These are phyloP conservation scores for Curvularia spicifera DNA, from an alignment of 2,329 filamentous ascomycete species.

Conservation along the genomic window DNA sequence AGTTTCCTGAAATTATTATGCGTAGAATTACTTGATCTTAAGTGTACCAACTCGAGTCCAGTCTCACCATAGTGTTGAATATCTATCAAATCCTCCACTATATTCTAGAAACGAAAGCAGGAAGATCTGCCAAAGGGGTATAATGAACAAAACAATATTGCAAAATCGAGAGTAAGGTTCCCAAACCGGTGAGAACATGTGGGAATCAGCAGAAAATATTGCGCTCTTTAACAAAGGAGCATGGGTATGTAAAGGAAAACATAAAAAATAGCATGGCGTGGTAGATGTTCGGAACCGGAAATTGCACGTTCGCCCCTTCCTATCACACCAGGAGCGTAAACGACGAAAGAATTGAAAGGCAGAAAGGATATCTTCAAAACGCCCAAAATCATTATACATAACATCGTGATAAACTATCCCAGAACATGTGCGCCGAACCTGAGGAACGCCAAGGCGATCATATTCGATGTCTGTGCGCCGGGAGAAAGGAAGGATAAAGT, in stretches of 20 bases:
- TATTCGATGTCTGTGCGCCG: conserved; percentile 18
- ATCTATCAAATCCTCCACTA: conserved; percentile 15
- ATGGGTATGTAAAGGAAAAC: conserved; percentile 6
- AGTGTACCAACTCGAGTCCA: conserved; percentile 13
- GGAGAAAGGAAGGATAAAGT: conserved; percentile 18
- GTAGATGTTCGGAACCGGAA: conserved; percentile 7
- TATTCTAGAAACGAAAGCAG: conserved; percentile 18
- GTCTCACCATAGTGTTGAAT: conserved; percentile 7
- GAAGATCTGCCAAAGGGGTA: conserved; percentile 11
- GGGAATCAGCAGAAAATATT: background rate
- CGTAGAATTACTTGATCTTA: background rate
- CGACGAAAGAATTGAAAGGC: conserved; percentile 13
- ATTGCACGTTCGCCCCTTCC: conserved; percentile 8
- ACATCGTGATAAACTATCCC: conserved; percentile 22
- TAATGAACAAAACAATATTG: conserved; percentile 15
- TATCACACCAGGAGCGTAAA: conserved; percentile 22
- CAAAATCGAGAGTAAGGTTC: conserved; percentile 1
- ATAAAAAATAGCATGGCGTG: conserved; percentile 6
- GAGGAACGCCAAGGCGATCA: conserved; percentile 13
- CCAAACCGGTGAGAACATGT: conserved; percentile 2
- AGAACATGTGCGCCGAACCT: conserved; percentile 17
- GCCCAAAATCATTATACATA: conserved; percentile 25
- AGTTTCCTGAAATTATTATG: background rate
- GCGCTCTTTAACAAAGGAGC: conserved; percentile 11
- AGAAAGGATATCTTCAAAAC: conserved; percentile 23